Conservation (phyloP, 1,139 yeast species). For the Candida sp. region DNA sequence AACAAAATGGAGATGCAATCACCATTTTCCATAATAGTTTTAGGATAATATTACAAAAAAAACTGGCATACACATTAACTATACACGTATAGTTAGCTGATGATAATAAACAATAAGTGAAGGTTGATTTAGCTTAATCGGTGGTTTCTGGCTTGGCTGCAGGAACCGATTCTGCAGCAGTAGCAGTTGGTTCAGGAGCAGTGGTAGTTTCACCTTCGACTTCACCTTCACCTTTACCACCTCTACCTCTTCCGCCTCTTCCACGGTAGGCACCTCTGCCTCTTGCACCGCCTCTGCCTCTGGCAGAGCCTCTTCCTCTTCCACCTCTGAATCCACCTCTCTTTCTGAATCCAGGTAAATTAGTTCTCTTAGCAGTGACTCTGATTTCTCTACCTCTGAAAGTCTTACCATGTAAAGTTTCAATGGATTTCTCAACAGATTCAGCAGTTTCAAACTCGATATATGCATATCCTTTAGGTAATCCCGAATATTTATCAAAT, state of each 20-base stretch:
- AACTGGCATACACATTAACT: not conserved
- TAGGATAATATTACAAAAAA: not conserved
- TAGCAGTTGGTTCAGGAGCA: constrained; percentile 2
- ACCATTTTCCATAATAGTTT: not conserved
- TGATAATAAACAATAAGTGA: not conserved
- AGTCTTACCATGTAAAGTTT: constrained; percentile 28
- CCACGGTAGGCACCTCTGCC: constrained; percentile 10
- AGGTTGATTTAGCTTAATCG: too few species aligned
- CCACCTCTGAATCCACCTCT: constrained; percentile 21
- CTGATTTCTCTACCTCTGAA: constrained; percentile 37
- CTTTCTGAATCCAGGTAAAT: constrained; percentile 30
- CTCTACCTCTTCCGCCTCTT: constrained; percentile 6
- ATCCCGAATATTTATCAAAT: constrained; percentile 34
- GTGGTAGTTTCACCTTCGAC: constrained; percentile 3
- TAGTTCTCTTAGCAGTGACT: constrained; percentile 37
- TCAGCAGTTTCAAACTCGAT: constrained; percentile 32
- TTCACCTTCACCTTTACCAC: constrained; percentile 2
- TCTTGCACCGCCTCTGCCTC: constrained; percentile 11
- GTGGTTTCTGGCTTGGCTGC: too few species aligned
- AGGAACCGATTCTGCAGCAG: not conserved
- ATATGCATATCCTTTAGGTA: constrained; percentile 47
- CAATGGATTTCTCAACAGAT: constrained; percentile 31
- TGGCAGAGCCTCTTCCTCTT: constrained; percentile 8
- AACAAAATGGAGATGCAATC: too few species aligned
- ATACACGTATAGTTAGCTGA: not conserved